These are phyloP conservation scores for Neurospora sp. DNA, from an alignment of 495 filamentous ascomycete genomes.

Conservation along the genomic window DNA sequence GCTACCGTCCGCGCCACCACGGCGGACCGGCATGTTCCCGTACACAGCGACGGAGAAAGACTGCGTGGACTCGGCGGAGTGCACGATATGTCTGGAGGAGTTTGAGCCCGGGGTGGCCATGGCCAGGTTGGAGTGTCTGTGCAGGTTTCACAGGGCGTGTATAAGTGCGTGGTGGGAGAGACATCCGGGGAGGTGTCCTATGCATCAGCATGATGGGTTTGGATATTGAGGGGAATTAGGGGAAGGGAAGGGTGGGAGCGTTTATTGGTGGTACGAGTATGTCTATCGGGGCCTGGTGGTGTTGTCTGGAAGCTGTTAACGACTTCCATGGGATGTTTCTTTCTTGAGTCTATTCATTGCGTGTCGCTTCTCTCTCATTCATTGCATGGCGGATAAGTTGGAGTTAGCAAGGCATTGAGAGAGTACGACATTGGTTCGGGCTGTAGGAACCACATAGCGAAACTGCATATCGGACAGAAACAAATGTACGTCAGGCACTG, in stretches of 20 bases:
- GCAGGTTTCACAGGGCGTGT: slow-evolving; percentile 75
- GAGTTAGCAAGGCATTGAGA: neutral
- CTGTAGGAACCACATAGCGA: neutral
- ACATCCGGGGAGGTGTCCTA: slow-evolving; percentile 43
- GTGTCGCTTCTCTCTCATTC: neutral
- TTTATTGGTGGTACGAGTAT: neutral
- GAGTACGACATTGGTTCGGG: neutral
- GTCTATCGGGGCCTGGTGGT: neutral
- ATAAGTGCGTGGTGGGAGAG: slow-evolving; percentile 46
- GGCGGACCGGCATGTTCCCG: slow-evolving; percentile 41
- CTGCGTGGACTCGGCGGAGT: slow-evolving; percentile 72
- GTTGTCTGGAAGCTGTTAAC: neutral
- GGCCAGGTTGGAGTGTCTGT: slow-evolving; percentile 82
- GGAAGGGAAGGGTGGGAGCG: neutral
- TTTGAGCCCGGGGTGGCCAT: slow-evolving; percentile 77
- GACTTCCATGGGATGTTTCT: neutral
- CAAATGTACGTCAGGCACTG: neutral
- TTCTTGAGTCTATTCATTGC: neutral
- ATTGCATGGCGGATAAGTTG: neutral
- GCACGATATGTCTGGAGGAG: slow-evolving; percentile 93
- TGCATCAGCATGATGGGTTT: slow-evolving; percentile 44
- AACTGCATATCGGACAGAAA: neutral
- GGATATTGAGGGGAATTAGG: slow-evolving; percentile 24
- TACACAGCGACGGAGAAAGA: slow-evolving; percentile 90
- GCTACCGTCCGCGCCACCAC: slow-evolving; percentile 19